A percentile compares a stretch with the other conserved stretches of the same genome.
Evolutionary conservation across 495 filamentous ascomycete species (phyloP).

Genomic region (Cenococcum geophilum): DNA sequence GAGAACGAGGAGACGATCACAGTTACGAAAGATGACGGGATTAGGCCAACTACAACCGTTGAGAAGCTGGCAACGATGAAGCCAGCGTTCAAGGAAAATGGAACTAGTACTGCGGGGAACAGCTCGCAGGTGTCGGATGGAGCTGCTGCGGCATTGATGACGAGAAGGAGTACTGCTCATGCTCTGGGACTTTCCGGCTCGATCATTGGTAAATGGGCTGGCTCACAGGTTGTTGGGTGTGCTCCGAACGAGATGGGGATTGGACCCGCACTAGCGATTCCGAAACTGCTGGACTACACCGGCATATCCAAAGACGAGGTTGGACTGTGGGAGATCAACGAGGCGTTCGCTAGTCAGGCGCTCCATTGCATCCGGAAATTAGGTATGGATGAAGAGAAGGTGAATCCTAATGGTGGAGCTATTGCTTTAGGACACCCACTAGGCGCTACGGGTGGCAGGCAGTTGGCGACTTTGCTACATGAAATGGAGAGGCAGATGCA

Average conservation of each 20-base stretch:
- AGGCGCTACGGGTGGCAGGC: conserved; percentile 39
- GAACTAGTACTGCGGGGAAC: conserved; percentile 80
- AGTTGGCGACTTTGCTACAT: conserved; percentile 37
- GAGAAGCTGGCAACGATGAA: conserved; percentile 73
- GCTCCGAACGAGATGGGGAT: conserved; percentile 90
- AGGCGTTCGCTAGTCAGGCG: conserved; percentile 88
- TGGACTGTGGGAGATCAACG: conserved; percentile 92
- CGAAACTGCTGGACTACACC: conserved; percentile 62
- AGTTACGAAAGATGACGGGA: conserved; percentile 74
- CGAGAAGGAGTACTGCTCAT: conserved; percentile 75
- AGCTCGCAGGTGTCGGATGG: conserved; percentile 82
- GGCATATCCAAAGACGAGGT: conserved; percentile 64
- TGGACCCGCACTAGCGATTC: conserved; percentile 79
- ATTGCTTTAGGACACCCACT: conserved; percentile 43
- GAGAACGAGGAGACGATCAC: conserved; percentile 53
- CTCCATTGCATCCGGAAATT: conserved; percentile 72
- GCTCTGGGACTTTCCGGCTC: conserved; percentile 59
- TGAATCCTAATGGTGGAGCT: conserved; percentile 67
- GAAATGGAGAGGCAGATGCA: conserved; percentile 39
- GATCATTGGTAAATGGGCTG: conserved; percentile 77
- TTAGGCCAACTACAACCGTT: conserved; percentile 57
- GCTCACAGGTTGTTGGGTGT: conserved; percentile 65
- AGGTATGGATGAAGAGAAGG: conserved; percentile 53
- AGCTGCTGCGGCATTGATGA: conserved; percentile 73
- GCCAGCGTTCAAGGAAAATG: conserved; percentile 70